Conservation (phyloP, 164 flowering plant species). For the Cinnamomum micranthum region DNA sequence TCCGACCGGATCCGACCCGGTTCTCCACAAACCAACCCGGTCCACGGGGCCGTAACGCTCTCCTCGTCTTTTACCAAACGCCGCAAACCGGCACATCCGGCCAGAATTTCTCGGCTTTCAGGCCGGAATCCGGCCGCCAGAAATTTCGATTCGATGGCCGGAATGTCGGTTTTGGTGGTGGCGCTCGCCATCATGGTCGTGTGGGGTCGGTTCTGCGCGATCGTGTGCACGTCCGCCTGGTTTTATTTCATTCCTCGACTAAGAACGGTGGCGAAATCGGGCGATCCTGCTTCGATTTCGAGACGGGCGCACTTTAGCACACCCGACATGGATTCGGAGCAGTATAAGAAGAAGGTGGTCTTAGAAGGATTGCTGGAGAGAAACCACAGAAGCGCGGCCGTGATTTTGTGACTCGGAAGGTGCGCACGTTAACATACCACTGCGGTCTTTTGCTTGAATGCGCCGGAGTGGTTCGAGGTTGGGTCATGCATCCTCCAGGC, state of each 20-base stretch:
- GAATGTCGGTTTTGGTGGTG: slow-evolving; percentile 44
- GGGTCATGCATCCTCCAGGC: too few relatives aligned
- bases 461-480: background rate
- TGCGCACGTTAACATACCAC: background rate
- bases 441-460: background rate
- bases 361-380: slow-evolving; percentile 48
- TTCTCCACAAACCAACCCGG: slow-evolving; percentile 2
- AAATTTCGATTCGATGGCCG: slow-evolving; percentile 31
- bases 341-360: slow-evolving; percentile 46
- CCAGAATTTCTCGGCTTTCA: background rate
- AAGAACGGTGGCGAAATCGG: background rate
- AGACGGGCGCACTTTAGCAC: background rate
- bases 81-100: background rate
- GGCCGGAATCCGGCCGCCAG: background rate
- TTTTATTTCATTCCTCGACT: slow-evolving; percentile 35
- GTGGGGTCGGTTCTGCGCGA: slow-evolving; percentile 57
- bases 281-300: background rate
- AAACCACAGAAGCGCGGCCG: slow-evolving; percentile 13
- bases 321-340: slow-evolving; percentile 20
- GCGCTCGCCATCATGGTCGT: slow-evolving; percentile 37
- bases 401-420: background rate
- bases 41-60: background rate
- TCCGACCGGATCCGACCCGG: slow-evolving; percentile 11
- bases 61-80: background rate
- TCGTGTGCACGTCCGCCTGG: slow-evolving; percentile 51